A percentile compares a stretch with the other conserved stretches of the same genome.
Evolutionary conservation across 441 rosid species (phyloP).

Genomic region (Gossypium gossypioides): DNA sequence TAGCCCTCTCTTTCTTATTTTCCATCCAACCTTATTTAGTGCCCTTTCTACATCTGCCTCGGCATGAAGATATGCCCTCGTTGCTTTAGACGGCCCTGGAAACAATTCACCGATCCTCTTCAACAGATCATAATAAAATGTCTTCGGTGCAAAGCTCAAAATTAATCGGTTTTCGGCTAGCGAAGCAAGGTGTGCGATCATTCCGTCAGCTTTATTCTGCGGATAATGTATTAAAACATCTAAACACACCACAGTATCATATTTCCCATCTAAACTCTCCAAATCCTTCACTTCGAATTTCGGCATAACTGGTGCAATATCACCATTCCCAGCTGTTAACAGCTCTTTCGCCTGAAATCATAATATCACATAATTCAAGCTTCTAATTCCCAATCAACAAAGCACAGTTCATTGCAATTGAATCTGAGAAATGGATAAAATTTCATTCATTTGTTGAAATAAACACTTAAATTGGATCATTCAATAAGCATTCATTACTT

Average conservation of each 20-base stretch:
- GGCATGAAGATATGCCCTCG: constrained; percentile 73
- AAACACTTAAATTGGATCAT: not conserved
- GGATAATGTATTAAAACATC: constrained; percentile 91
- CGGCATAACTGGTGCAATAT: constrained; percentile 32
- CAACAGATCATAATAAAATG: constrained; percentile 63
- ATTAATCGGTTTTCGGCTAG: constrained; percentile 65
- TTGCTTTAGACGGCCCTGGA: constrained; percentile 92
- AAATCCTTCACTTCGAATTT: constrained; percentile 72
- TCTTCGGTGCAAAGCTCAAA: constrained; percentile 82
- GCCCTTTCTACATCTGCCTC: constrained; percentile 84
- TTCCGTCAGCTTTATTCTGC: constrained; percentile 76
- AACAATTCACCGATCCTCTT: constrained; percentile 82
- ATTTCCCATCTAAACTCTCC: constrained; percentile 71
- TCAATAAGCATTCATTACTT: not conserved
- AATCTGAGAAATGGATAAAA: not conserved
- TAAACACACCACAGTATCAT: constrained; percentile 66
- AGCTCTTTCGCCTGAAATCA: constrained; percentile 56
- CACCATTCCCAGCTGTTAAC: constrained; percentile 25
- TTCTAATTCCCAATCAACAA: constrained; percentile 1
- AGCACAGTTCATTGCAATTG: not conserved
- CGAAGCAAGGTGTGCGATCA: constrained; percentile 86
- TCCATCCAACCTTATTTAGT: constrained; percentile 75
- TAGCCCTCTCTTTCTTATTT: constrained; percentile 65
- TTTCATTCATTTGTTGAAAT: not conserved
- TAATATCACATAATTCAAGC: not conserved